phyloP scores from a whole-genome alignment of 805 yeast genomes.

The Helenozyma baotianmanensis region DNA sequence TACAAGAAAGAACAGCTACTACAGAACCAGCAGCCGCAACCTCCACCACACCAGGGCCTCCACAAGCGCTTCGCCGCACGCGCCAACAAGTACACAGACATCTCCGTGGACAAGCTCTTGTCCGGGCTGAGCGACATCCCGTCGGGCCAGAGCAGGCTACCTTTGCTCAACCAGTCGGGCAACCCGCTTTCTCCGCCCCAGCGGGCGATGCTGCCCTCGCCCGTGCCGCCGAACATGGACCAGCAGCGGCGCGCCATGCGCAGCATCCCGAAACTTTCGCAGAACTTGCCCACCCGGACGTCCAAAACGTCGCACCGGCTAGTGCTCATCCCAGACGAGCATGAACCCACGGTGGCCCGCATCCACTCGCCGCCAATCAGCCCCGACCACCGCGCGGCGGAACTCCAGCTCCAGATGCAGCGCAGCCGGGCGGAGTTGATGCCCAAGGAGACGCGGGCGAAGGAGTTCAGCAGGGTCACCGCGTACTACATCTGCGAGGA shows the following conservation, averaged over 20 bases:
- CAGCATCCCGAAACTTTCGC: constrained; percentile 48
- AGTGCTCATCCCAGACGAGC: constrained; percentile 75
- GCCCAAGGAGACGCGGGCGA: constrained; percentile 56
- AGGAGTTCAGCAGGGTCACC: constrained; percentile 76
- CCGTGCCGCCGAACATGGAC: constrained; percentile 9
- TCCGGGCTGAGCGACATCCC: constrained; percentile 85
- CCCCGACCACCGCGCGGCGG: constrained; percentile 10
- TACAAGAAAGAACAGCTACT: constrained; percentile 35
- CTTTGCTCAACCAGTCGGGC: constrained; percentile 19
- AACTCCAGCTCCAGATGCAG: constrained; percentile 28
- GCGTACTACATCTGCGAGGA: constrained; percentile 89
- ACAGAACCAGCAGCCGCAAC: constrained; percentile 14
- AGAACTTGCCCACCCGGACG: constrained; percentile 64
- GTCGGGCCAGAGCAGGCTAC: constrained; percentile 58
- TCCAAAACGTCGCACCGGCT: constrained; percentile 82
- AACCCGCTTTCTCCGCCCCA: constrained; percentile 12
- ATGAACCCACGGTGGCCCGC: constrained; percentile 17
- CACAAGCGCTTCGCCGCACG: constrained; percentile 11
- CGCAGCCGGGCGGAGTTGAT: constrained; percentile 51
- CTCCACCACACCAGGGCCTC: constrained; percentile 10
- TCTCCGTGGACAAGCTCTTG: constrained; percentile 75
- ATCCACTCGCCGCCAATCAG: constrained; percentile 6
- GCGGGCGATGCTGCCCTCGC: constrained; percentile 20
- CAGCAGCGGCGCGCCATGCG: constrained; percentile 35
- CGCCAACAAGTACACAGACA: constrained; percentile 58